These are phyloP conservation scores for Pythium sukuiense DNA, from an alignment of 352 stramenopile species.

Conservation along the genomic window DNA sequence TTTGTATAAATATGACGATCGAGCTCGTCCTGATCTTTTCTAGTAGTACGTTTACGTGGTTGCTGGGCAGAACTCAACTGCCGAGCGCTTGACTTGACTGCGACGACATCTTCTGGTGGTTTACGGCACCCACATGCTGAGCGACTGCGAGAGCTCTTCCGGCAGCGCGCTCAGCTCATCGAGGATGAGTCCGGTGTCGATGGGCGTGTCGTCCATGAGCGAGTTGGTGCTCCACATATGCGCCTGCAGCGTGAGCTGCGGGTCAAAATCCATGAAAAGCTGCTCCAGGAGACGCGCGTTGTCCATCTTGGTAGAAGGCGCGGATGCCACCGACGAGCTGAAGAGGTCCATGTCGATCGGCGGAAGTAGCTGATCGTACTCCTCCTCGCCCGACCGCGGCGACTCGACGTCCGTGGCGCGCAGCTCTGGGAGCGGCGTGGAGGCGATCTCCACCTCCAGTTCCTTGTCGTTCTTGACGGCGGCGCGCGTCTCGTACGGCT, in stretches of 20 bases:
- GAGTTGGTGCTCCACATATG: slow-evolving; percentile 33
- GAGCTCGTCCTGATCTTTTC: slow-evolving; percentile 11
- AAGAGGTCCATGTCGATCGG: slow-evolving; percentile 21
- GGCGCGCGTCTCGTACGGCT: slow-evolving; percentile 5
- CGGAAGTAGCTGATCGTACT: slow-evolving; percentile 20
- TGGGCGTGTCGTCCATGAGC: slow-evolving; percentile 14
- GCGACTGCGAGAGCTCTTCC: slow-evolving; percentile 28
- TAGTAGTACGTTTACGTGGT: slow-evolving; percentile 4
- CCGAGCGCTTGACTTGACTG: neutral
- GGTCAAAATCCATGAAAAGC: slow-evolving; percentile 27
- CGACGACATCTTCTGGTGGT: neutral
- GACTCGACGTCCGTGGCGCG: slow-evolving; percentile 16
- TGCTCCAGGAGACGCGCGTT: slow-evolving; percentile 15
- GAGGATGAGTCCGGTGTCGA: neutral
- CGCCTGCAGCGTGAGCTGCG: slow-evolving; percentile 12
- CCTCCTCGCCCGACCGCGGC: slow-evolving; percentile 23
- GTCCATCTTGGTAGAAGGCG: slow-evolving; percentile 19
- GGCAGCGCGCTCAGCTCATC: slow-evolving; percentile 26
- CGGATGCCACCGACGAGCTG: slow-evolving; percentile 3
- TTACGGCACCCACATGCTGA: slow-evolving; percentile 26
- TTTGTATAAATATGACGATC: slow-evolving; percentile 22
- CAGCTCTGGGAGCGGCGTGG: neutral
- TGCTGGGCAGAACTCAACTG: neutral
- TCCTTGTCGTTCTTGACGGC: slow-evolving; percentile 10
- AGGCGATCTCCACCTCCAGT: slow-evolving; percentile 2